These are phyloP conservation scores for Ascochyta clinopodiicola DNA, from an alignment of 2,329 filamentous ascomycete species.

Conservation along the genomic window DNA sequence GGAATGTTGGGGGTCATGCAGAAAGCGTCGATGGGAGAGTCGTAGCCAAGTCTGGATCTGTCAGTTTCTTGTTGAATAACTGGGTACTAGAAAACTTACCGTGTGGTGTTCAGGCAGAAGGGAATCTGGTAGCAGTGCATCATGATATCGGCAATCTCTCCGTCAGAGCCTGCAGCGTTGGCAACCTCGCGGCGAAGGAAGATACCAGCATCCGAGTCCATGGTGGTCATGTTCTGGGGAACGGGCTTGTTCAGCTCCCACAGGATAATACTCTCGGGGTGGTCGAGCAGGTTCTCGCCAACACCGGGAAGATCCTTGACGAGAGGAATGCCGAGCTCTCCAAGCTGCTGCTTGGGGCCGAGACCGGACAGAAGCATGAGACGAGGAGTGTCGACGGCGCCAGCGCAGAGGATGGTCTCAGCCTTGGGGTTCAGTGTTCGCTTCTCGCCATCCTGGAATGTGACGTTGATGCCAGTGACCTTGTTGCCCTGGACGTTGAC, in stretches of 20 bases:
- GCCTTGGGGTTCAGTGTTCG: conserved; percentile 66
- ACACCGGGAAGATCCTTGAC: conserved; percentile 67
- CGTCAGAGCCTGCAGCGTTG: conserved; percentile 73
- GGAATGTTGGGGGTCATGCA: conserved; percentile 95
- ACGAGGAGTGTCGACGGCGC: conserved; percentile 81
- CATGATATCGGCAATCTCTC: conserved; percentile 84
- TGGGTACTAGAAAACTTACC: conserved; percentile 46
- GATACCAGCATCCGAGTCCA: conserved; percentile 88
- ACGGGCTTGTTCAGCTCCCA: conserved; percentile 83
- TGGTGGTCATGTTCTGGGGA: conserved; percentile 81
- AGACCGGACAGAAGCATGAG: conserved; percentile 62
- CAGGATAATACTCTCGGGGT: conserved; percentile 71
- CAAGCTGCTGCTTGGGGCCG: conserved; percentile 57
- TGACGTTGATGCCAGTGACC: conserved; percentile 77
- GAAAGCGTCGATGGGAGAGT: conserved; percentile 76
- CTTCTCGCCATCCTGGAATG: conserved; percentile 65
- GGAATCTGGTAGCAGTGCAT: conserved; percentile 98
- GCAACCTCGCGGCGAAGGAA: conserved; percentile 80
- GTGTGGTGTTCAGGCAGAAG: conserved; percentile 83
- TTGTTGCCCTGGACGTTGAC: conserved; percentile 73
- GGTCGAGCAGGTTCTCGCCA: conserved; percentile 69
- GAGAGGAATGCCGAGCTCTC: conserved; percentile 58
- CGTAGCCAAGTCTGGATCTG: conserved; percentile 68
- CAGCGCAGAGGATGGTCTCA: conserved; percentile 81
- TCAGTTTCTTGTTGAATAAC: conserved; percentile 11